phyloP scores from a whole-genome alignment of 148 eudicot genomes.

The Arbutus unedo region DNA sequence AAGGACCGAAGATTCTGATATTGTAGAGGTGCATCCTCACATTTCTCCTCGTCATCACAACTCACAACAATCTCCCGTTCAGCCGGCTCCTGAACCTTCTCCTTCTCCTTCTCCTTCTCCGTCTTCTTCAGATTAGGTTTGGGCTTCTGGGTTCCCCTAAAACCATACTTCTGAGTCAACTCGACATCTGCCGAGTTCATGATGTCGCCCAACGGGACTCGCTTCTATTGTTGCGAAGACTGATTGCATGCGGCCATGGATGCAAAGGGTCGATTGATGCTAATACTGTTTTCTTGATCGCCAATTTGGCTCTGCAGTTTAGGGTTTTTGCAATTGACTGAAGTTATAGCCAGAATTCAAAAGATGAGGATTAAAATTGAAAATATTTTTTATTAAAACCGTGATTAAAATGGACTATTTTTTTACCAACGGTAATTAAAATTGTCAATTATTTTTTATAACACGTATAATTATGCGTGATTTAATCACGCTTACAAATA shows the following conservation, averaged over 20 bases:
- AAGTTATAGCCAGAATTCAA: not conserved
- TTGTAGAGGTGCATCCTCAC: constrained; percentile 22
- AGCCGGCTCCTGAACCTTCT: not conserved
- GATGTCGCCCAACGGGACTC: constrained; percentile 41
- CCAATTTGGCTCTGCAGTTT: not conserved
- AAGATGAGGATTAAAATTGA: not conserved
- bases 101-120: constrained; percentile 7
- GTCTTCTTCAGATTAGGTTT: constrained; percentile 3
- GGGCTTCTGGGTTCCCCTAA: constrained; percentile 11
- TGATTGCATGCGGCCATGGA: constrained; percentile 3
- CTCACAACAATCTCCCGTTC: constrained; percentile 3
- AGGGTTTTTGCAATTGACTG: constrained; percentile 11
- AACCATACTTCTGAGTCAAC: constrained; percentile 13
- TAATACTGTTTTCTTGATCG: constrained; percentile 11
- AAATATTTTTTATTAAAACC: too few relatives aligned
- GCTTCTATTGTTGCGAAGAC: constrained; percentile 22
- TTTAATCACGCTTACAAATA: too few relatives aligned
- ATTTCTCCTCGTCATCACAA: constrained; percentile 14
- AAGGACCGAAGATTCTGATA: constrained; percentile 41
- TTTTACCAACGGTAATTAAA: too few relatives aligned
- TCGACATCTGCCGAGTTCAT: constrained; percentile 24
- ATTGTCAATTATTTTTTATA: too few relatives aligned
- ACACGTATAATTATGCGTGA: too few relatives aligned
- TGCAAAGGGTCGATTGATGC: constrained; percentile 29
- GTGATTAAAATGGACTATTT: too few relatives aligned